Conservation (phyloP, 1,284 basidiomycete species). For the Pascua sp. region DNA sequence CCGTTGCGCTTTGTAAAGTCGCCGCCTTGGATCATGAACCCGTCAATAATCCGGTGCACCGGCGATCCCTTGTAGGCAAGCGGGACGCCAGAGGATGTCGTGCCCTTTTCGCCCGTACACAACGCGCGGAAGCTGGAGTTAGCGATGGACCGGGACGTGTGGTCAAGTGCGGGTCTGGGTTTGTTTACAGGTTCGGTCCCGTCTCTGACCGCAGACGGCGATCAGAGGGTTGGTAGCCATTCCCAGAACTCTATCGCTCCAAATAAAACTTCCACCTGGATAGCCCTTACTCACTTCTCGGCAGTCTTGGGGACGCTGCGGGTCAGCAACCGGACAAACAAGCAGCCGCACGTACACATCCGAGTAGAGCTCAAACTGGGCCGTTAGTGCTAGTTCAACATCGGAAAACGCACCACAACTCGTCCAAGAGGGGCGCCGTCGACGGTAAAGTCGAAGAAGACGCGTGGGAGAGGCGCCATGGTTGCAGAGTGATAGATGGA, state of each 20-base stretch:
- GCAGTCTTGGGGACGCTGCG: constrained; percentile 71
- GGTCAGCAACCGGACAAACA: constrained; percentile 1
- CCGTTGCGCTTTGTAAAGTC: constrained; percentile 58
- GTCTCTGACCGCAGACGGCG: too few species aligned
- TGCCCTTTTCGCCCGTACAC: constrained; percentile 76
- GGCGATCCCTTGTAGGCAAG: constrained; percentile 78
- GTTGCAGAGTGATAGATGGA: background rate
- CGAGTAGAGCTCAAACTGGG: constrained; percentile 73
- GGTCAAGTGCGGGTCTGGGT: too few species aligned
- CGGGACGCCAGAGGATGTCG: constrained; percentile 54
- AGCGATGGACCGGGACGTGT: constrained; percentile 3
- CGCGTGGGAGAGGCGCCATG: constrained; percentile 45
- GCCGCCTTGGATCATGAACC: constrained; percentile 85
- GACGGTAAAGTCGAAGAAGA: constrained; percentile 72
- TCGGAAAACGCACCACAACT: constrained; percentile 53
- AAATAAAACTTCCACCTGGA: too few species aligned
- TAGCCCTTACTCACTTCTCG: constrained; percentile 64
- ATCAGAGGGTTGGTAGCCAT: too few species aligned
- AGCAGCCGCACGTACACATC: constrained; percentile 42
- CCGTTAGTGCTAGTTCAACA: constrained; percentile 10
- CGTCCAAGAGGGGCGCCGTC: constrained; percentile 58
- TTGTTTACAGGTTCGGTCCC: too few species aligned
- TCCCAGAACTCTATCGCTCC: too few species aligned
- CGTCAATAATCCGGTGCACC: constrained; percentile 72
- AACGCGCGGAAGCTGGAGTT: constrained; percentile 71